Evolutionary conservation across 2,329 filamentous ascomycete species (phyloP).

Genomic region (Magnaporthales sp.): DNA sequence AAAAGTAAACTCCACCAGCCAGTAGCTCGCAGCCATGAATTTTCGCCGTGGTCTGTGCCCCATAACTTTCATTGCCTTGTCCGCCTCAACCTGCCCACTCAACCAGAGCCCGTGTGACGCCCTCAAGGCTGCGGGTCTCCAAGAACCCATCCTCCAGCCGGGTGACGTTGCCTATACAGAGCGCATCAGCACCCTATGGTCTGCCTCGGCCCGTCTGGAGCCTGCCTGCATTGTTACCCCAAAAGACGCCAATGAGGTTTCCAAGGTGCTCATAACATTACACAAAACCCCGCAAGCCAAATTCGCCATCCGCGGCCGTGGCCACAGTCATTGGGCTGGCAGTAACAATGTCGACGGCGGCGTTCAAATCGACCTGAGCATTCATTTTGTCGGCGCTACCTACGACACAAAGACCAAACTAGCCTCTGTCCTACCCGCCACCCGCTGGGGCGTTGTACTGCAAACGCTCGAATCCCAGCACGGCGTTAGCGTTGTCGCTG

Average conservation of each 20-base stretch:
- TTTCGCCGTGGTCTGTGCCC: constrained; percentile 2
- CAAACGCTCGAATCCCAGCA: constrained; percentile 20
- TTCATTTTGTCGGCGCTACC: constrained; percentile 19
- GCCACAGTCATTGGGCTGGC: constrained; percentile 23
- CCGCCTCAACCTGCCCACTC: constrained; percentile 1
- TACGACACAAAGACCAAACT: constrained; percentile 19
- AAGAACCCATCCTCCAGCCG: not conserved
- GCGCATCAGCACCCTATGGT: constrained; percentile 12
- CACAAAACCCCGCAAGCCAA: constrained; percentile 15
- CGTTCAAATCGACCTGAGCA: constrained; percentile 27
- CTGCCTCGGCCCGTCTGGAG: not conserved
- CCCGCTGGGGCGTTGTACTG: constrained; percentile 28
- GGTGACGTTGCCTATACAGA: constrained; percentile 1
- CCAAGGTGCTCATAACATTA: constrained; percentile 24
- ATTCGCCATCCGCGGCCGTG: constrained; percentile 30
- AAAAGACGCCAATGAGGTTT: constrained; percentile 23
- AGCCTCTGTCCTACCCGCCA: constrained; percentile 24
- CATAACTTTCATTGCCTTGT: constrained; percentile 1
- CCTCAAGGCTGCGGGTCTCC: constrained; percentile 5
- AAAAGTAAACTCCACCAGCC: too few relatives aligned
- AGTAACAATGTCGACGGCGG: constrained; percentile 27
- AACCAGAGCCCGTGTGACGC: not conserved
- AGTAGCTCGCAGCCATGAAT: too few relatives aligned
- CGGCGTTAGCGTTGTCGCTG: constrained; percentile 24
- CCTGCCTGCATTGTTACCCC: constrained; percentile 10